Percentiles rank a stretch among this genome's conserved stretches.
Conservation (phyloP, 2,329 filamentous ascomycete species). For the Fusarium sacchari region DNA sequence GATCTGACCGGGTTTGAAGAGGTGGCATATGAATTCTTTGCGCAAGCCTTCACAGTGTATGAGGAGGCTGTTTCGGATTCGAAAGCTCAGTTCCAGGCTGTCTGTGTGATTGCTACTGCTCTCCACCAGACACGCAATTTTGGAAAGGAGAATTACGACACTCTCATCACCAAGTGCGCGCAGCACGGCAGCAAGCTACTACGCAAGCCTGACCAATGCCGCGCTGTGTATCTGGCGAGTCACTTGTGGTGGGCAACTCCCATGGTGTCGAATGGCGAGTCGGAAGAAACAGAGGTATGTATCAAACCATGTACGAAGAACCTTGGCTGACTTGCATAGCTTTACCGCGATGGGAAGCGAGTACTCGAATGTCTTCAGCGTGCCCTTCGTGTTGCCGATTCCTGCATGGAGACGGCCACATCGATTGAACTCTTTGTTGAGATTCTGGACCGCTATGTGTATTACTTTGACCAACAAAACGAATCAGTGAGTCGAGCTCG, state of each 20-base stretch:
- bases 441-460: conserved; percentile 97
- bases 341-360: conserved; percentile 96
- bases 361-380: conserved; percentile 96
- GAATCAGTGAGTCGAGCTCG: conserved; percentile 73
- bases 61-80: conserved; percentile 97
- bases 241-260: conserved; percentile 98
- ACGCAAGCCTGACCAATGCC: conserved; percentile 97
- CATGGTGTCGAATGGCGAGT: conserved; percentile 78
- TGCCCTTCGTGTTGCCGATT: conserved; percentile 93
- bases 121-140: conserved; percentile 91
- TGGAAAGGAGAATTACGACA: conserved; percentile 97
- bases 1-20: conserved; percentile 94
- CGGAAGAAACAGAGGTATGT: conserved; percentile 79
- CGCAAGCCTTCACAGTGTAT: conserved; percentile 97
- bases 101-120: conserved; percentile 90
- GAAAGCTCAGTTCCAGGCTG: conserved; percentile 96
- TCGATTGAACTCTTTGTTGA: conserved; percentile 98
- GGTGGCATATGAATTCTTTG: conserved; percentile 97
- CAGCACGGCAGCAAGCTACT: conserved; percentile 96
- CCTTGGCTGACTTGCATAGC: conserved; percentile 59
- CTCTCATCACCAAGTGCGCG: conserved; percentile 96
- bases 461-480: conserved; percentile 99
- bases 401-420: conserved; percentile 98
- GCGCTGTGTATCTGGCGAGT: conserved; percentile 94
- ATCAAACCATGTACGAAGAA: conserved; percentile 46